Base-by-base conservation (phyloP, 768 basidiomycete species). In the Tylopilus balloui region DNA sequence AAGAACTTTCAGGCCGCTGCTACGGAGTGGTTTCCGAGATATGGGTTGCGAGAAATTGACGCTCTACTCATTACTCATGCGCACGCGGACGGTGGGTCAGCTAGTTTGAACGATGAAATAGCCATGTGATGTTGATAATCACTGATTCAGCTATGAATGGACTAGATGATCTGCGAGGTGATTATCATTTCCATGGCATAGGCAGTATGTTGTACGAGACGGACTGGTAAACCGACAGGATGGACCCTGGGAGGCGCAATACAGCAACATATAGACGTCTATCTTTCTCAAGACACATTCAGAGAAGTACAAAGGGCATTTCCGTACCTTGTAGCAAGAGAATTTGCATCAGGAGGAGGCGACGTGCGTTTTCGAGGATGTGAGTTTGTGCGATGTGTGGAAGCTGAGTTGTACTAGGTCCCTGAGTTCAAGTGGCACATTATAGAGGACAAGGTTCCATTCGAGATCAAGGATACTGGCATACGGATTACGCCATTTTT, bases 381-480 rank as follows among this genome's bases (percentile, higher is more conserved):
- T 28, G 39, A n/a, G 25, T 40, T 14, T 37, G 21, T 28, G 27
- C 13, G 21, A 21, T 39, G 29, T 15, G 35, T 31, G 17, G 34
- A 43, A 21, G 20, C 36, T 60, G 27, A 55, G 32, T 3, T 24
- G 23, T 39, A 34, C 24, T 52, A 92, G 83, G 83, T 93, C 12
- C 91, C 91, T 6, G 81, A 86, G 52, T 84, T 93, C 61, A 75
- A 77, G 58, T 93, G 86, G 85, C 85, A 88, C 56, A 79, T 93
- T 44, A 82, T 93, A 55, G 77, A 82, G 36, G 81, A 89, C 53
- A 75, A 75, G 15, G 72, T 76, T 21, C 75, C 81, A 2, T 88
- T 92, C 54, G 79, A 84, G 47, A 79, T 92, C 21, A 74, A 71
- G 44, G 75, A 78, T 46, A 86, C 81, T 3, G 82, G 80, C 4